Evolutionary conservation across 73 alveolate genomes (phyloP).

Genomic region (Stentor roeselii): DNA sequence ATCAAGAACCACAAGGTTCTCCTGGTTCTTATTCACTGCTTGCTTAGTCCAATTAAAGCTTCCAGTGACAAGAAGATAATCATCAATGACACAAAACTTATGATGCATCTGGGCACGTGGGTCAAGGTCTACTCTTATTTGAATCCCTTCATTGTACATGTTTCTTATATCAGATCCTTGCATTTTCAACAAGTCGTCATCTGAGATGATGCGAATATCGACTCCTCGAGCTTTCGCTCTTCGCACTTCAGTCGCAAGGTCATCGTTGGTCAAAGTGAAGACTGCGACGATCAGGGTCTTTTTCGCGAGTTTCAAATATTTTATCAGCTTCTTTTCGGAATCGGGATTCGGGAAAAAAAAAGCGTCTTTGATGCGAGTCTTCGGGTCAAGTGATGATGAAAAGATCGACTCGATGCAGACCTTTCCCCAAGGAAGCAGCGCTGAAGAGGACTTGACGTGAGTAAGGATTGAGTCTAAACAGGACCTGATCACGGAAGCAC

Average conservation of each 20-base stretch:
- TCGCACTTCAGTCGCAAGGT: not conserved
- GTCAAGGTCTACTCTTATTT: conserved; percentile 79
- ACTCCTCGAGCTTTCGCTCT: not conserved
- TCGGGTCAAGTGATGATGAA: not conserved
- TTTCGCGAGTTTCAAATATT: not conserved
- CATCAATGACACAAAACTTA: conserved; percentile 89
- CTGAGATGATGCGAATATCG: conserved; percentile 72
- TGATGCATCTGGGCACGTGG: conserved; percentile 91
- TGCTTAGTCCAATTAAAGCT: conserved; percentile 85
- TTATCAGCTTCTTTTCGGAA: not conserved
- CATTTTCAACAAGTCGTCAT: conserved; percentile 85
- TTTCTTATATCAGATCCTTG: conserved; percentile 75
- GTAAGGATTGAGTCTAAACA: no score
- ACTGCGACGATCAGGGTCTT: not conserved
- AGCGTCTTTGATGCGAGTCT: not conserved
- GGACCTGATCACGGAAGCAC: no score
- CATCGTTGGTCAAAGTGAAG: not conserved
- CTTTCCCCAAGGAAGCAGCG: not conserved
- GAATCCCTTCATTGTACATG: conserved; percentile 75
- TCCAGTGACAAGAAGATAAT: conserved; percentile 84
- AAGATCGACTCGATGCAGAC: not conserved
- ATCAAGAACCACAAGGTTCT: conserved; percentile 51
- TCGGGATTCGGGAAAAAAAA: not conserved
- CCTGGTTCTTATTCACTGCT: conserved; percentile 62
- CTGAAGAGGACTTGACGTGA: no score